Evolutionary conservation across 306 rosid species (phyloP), one percentile per base, ranked within the genome.

Genomic region (Cucurbita ficifolia): DNA sequence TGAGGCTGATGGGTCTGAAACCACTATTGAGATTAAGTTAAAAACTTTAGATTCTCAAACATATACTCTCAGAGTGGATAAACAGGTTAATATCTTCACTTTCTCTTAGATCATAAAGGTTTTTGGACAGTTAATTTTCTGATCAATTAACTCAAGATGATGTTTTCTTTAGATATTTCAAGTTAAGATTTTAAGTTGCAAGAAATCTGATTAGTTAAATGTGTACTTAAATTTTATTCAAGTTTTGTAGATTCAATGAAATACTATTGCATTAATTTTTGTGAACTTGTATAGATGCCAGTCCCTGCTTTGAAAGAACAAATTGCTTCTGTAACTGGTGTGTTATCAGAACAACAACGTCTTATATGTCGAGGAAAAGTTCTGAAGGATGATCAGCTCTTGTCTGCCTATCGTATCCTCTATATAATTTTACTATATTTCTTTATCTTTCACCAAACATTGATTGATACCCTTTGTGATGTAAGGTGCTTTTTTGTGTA

Each of bases 11-110:
- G 84, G 82, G 77, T 80, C 92, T 79, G 97, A 87, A 82, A 46
- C 99, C 17, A 72, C 86, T 33, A 91, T 95, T 68, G 96, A 95
- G 88, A 95, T 95, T 72, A 95, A 95, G 82, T 82, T 95, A 58
- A 95, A 89, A 80, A 95, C 97, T 72, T 81, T 95, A 88, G 97
- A 95, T 80, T 88, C 96, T 74, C 96, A 89, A 80, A 95, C 88
- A 10, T 87, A 91, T 84, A 88, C 96, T 80, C 86, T 95, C 75
- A 88, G 84, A 87, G 99, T 95, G 82, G 99, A 95, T 87, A 95
- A 91, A 53, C 96, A 95, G 96, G 99, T 93, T 52, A 64, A 70
- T 55, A 49, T 76, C 76, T 73, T 38, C 72, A 24, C 67, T 52
- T 70, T 75, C 52, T 69, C 36, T 52, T 62, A 4, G 4, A 53